Conservation (phyloP, 2,329 filamentous ascomycete genomes). For the Colletotrichum sublineola region DNA sequence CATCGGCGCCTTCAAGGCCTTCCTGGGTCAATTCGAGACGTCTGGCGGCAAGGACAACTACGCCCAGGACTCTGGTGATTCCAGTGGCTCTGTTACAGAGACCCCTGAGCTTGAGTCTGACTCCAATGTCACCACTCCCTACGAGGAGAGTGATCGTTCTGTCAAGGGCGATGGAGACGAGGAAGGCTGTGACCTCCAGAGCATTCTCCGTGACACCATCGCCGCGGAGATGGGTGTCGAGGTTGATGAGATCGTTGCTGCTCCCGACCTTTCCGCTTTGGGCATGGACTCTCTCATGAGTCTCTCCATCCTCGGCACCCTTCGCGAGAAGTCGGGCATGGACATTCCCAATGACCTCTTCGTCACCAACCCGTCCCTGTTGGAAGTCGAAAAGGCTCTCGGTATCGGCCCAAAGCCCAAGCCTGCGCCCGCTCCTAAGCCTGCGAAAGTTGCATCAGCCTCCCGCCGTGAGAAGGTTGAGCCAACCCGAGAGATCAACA, state of each 20-base stretch:
- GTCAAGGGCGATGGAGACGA: slow-evolving; percentile 58
- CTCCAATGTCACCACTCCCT: slow-evolving; percentile 66
- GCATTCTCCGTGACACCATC: slow-evolving; percentile 74
- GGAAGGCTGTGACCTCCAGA: slow-evolving; percentile 55
- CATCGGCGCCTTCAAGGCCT: slow-evolving; percentile 65
- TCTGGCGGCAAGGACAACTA: slow-evolving; percentile 45
- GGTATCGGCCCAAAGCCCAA: slow-evolving; percentile 62
- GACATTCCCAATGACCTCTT: slow-evolving; percentile 72
- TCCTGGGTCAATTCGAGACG: slow-evolving; percentile 54
- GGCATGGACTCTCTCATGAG: slow-evolving; percentile 73
- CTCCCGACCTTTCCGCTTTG: slow-evolving; percentile 66
- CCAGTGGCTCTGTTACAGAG: slow-evolving; percentile 58
- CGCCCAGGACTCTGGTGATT: slow-evolving; percentile 52
- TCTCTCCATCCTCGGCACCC: slow-evolving; percentile 66
- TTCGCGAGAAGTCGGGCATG: slow-evolving; percentile 67
- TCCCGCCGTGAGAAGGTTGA: slow-evolving; percentile 40
- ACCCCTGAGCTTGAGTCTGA: slow-evolving; percentile 61
- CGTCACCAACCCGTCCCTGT: slow-evolving; percentile 71
- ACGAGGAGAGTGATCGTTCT: slow-evolving; percentile 65
- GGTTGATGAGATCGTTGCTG: slow-evolving; percentile 70
- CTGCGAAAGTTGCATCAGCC: slow-evolving; percentile 46
- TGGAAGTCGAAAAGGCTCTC: slow-evolving; percentile 75
- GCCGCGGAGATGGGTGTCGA: slow-evolving; percentile 81
- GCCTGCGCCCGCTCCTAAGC: slow-evolving; percentile 49
- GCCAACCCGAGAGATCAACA: slow-evolving; percentile 47